A percentile compares a stretch with the other conserved stretches of the same genome.
Conservation (phyloP, 2,329 filamentous ascomycete genomes). For the Ceratocystis colombiana region DNA sequence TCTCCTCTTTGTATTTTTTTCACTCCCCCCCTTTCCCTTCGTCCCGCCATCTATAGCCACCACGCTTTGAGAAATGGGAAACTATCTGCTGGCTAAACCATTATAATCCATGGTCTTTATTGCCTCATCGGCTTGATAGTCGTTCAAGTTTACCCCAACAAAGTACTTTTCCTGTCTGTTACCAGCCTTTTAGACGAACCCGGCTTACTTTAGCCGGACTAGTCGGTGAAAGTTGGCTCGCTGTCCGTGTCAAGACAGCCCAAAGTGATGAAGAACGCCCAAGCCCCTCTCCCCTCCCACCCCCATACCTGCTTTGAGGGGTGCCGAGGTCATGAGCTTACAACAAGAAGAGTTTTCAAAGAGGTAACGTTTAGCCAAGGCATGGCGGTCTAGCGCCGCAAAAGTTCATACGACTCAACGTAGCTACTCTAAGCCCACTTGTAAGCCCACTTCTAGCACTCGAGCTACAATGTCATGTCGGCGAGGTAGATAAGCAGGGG, state of each 20-base stretch:
- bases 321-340: background rate
- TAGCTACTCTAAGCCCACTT: too few species aligned
- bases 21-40: background rate
- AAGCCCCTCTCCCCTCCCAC: background rate
- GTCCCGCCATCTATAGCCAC: background rate
- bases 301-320: background rate
- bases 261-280: background rate
- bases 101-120: background rate
- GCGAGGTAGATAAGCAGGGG: background rate
- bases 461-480: background rate
- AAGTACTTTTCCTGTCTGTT: background rate
- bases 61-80: background rate
- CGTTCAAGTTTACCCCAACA: conserved; percentile 5
- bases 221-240: background rate
- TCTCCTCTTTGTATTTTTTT: background rate
- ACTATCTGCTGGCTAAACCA: background rate
- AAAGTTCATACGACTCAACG: background rate
- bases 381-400: background rate
- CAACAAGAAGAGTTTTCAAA: background rate
- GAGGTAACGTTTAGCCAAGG: background rate
- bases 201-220: background rate
- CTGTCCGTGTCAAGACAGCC: background rate
- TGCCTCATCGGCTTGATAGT: background rate
- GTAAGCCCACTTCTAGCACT: background rate
- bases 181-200: background rate